A percentile compares a stretch with the other conserved stretches of the same genome.
Conservation (phyloP, 2,329 filamentous ascomycete species). For the Aspergillus spinulosporus region DNA sequence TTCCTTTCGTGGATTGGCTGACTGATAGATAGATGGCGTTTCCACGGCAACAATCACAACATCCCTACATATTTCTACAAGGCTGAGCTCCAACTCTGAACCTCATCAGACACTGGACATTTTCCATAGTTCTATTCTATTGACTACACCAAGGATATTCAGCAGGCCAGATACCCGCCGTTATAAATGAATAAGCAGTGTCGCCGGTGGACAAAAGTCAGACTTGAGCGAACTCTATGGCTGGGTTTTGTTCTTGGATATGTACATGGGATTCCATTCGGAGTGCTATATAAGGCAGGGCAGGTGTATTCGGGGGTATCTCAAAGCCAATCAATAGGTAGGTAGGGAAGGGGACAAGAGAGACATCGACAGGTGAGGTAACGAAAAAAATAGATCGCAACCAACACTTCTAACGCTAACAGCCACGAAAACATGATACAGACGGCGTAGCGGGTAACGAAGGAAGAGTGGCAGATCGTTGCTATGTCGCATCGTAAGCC, state of each 20-base stretch:
- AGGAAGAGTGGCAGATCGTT: conserved; percentile 5
- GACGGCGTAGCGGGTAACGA: background rate
- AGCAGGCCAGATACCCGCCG: no score
- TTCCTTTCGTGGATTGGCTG: background rate
- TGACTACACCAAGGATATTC: background rate
- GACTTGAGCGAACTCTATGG: conserved; percentile 27
- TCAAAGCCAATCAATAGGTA: conserved; percentile 33
- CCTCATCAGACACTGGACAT: background rate
- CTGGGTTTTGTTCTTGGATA: conserved; percentile 24
- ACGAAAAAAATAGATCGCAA: conserved; percentile 3
- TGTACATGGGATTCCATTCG: conserved; percentile 31
- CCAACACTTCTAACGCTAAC: background rate
- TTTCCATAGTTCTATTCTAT: background rate
- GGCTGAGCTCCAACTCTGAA: background rate
- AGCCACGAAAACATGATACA: background rate
- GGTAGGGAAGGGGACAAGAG: background rate
- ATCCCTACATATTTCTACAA: no score
- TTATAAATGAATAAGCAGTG: conserved; percentile 8
- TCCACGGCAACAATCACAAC: conserved; percentile 27
- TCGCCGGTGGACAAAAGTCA: conserved; percentile 18
- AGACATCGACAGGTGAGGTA: background rate
- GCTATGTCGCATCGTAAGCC: conserved; percentile 16
- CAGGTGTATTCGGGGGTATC: conserved; percentile 42
- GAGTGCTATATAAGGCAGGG: conserved; percentile 28
- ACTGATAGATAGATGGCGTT: conserved; percentile 17